Conservation (phyloP, 768 basidiomycete species). For the Nevesoporus exiguus region DNA sequence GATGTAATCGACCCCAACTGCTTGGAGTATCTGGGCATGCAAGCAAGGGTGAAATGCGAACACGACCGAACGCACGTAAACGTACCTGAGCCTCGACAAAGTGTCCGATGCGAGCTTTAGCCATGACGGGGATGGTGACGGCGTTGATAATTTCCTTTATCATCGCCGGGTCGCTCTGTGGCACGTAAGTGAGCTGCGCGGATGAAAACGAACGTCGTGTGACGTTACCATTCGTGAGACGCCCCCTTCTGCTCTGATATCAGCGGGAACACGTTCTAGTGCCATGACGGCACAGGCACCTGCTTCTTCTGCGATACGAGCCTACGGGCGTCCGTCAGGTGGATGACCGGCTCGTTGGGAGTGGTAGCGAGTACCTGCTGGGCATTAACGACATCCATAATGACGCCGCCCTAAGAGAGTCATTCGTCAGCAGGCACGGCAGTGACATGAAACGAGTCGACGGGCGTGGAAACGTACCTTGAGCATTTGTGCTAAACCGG, state of each 20-base stretch:
- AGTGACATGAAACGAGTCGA: background rate
- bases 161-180: conserved; percentile 88
- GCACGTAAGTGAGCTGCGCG: background rate
- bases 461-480: conserved; percentile 49
- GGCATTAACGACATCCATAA: conserved; percentile 92
- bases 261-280: conserved; percentile 90
- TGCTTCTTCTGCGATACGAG: conserved; percentile 94
- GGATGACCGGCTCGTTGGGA: background rate
- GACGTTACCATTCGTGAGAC: conserved; percentile 89
- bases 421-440: background rate
- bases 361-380: conserved; percentile 44
- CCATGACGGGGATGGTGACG: conserved; percentile 97
- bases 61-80: too few relatives aligned
- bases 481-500: conserved; percentile 94
- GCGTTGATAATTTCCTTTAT: conserved; percentile 95
- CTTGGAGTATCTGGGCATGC: conserved; percentile 74
- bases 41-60: background rate
- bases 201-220: background rate
- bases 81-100: conserved; percentile 92
- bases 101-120: conserved; percentile 94
- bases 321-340: conserved; percentile 42
- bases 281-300: conserved; percentile 99
- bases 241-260: conserved; percentile 88
- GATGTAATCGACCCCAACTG: conserved; percentile 93
- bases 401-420: conserved; percentile 65